Conservation (phyloP, 208 protist species). For the Leishmania gerbilli region DNA sequence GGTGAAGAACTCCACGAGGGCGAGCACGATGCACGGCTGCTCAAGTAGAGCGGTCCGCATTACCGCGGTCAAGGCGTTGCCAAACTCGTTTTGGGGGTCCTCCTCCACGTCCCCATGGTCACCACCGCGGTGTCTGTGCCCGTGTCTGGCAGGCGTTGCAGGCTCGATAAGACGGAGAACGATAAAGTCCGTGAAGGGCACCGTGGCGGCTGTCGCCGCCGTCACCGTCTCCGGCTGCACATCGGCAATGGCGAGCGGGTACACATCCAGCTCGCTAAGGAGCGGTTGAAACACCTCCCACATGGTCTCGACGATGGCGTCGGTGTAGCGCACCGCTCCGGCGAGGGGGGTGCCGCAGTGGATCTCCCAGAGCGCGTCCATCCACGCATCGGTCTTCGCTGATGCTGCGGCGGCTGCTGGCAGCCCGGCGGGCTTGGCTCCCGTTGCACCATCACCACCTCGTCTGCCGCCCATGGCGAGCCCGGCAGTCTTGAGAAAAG, state of each 20-base stretch:
- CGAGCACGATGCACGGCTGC: conserved; percentile 62
- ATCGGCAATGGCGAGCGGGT: conserved; percentile 31
- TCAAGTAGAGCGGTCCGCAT: conserved; percentile 59
- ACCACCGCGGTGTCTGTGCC: not conserved
- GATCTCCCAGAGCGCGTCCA: conserved; percentile 63
- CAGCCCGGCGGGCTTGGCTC: not conserved
- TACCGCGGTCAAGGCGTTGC: conserved; percentile 33
- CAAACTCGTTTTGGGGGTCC: conserved; percentile 14
- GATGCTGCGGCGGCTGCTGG: conserved; percentile 8
- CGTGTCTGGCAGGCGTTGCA: not conserved
- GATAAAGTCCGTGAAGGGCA: conserved; percentile 20
- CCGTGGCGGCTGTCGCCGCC: conserved; percentile 15
- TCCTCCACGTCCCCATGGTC: conserved; percentile 19
- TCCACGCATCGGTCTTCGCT: conserved; percentile 30
- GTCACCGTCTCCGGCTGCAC: conserved; percentile 18
- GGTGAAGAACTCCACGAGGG: conserved; percentile 78
- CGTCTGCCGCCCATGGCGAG: not conserved
- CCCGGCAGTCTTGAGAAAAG: not conserved
- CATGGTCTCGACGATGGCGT: conserved; percentile 67
- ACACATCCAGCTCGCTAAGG: conserved; percentile 35
- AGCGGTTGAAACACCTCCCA: conserved; percentile 72
- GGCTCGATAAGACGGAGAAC: conserved; percentile 18
- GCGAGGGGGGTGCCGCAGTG: conserved; percentile 51
- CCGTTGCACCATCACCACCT: not conserved
- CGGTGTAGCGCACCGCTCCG: conserved; percentile 48